These are phyloP conservation scores for Psidium guajava DNA, from an alignment of 345 rosid species.

Conservation along the genomic window DNA sequence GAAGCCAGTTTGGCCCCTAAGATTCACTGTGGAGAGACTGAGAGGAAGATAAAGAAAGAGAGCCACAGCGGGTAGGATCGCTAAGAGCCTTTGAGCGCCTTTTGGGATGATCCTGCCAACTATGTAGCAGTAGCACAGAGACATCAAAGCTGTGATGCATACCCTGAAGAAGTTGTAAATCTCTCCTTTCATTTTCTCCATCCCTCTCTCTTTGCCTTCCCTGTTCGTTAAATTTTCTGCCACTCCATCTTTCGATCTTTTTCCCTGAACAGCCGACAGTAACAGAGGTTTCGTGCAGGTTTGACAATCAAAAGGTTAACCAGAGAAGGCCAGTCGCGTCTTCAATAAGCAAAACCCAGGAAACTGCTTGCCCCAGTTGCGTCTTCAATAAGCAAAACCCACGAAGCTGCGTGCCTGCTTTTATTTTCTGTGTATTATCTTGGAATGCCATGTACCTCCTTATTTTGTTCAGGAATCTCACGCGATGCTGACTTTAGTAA, in stretches of 20 bases:
- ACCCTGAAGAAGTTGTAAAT: conserved; percentile 5
- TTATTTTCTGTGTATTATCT: background rate
- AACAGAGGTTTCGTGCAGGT: background rate
- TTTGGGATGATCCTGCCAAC: conserved; percentile 1
- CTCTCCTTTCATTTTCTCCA: conserved; percentile 1
- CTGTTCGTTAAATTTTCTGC: background rate
- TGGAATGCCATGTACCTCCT: background rate
- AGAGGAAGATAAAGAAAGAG: conserved; percentile 20
- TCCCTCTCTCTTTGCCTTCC: background rate
- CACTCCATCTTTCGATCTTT: background rate
- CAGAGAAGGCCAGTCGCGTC: background rate
- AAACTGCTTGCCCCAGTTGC: background rate
- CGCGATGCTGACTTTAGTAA: background rate
- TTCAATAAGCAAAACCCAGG: background rate
- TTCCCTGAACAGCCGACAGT: background rate
- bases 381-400: too few relatives aligned
- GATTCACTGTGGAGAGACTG: conserved; percentile 3
- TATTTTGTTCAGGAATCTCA: background rate
- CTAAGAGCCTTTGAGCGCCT: conserved; percentile 6
- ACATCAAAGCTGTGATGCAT: conserved; percentile 7
- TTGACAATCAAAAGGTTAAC: background rate
- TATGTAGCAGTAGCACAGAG: conserved; percentile 10
- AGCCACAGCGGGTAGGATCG: conserved; percentile 3
- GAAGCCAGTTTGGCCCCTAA: conserved; percentile 10
- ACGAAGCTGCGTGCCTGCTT: too few relatives aligned